Evolutionary conservation across 371 early-diverging fungal species (phyloP).

Genomic region (Rhizopus arrhizus): DNA sequence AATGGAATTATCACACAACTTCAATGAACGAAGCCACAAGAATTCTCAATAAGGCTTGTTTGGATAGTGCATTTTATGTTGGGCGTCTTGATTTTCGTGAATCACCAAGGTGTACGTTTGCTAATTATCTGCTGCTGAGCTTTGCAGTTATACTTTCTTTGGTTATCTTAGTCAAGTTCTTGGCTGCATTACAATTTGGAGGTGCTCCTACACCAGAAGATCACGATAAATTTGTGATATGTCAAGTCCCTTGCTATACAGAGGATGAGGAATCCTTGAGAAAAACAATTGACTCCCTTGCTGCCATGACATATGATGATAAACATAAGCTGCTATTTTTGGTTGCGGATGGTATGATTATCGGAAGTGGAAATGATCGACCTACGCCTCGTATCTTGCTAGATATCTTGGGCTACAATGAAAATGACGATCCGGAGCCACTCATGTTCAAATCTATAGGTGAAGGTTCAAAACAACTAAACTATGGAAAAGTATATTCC

Average conservation of each 20-base stretch:
- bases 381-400: conserved; percentile 97
- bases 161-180: conserved; percentile 88
- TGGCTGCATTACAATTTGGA: conserved; percentile 89
- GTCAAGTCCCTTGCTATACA: conserved; percentile 96
- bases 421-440: conserved; percentile 87
- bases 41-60: conserved; percentile 55
- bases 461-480: conserved; percentile 88
- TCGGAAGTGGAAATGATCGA: conserved; percentile 94
- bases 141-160: conserved; percentile 77
- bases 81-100: conserved; percentile 87
- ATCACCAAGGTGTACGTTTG: conserved; percentile 78
- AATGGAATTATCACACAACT: conserved; percentile 55
- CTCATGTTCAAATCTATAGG: conserved; percentile 92
- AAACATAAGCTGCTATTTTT: conserved; percentile 94
- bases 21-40: conserved; percentile 37
- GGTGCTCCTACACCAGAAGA: conserved; percentile 76
- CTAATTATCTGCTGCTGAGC: conserved; percentile 83
- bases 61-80: conserved; percentile 80
- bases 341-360: conserved; percentile 91
- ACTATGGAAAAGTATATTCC: conserved; percentile 97
- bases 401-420: conserved; percentile 91
- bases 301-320: conserved; percentile 90
- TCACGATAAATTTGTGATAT: conserved; percentile 84
- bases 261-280: conserved; percentile 93
- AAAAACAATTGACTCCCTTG: conserved; percentile 93